Percentiles rank a stretch among this genome's conserved stretches.
These are phyloP conservation scores for Crotalaria pallida DNA, from an alignment of 306 rosid species.

Conservation along the genomic window DNA sequence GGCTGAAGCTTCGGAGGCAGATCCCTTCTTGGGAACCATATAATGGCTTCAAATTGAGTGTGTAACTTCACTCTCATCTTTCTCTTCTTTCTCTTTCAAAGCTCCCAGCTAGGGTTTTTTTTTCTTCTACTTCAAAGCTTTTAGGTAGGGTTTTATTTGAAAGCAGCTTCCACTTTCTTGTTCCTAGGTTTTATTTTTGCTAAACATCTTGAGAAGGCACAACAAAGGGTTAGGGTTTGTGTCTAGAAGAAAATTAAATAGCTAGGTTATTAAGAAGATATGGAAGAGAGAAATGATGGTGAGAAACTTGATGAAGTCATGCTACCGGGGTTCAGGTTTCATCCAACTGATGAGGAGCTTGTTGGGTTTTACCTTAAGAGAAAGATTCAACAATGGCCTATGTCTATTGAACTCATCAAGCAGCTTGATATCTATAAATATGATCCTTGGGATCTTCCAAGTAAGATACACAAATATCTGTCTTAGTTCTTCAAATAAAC, in stretches of 20 bases:
- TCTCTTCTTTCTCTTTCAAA: slow-evolving; percentile 19
- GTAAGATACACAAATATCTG: slow-evolving; percentile 34
- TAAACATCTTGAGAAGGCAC: background rate
- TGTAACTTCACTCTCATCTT: slow-evolving; percentile 31
- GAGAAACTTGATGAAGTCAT: slow-evolving; percentile 73
- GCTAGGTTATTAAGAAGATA: slow-evolving; percentile 22
- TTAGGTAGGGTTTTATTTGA: background rate
- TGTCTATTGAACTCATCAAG: slow-evolving; percentile 80
- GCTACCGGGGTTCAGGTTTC: slow-evolving; percentile 94
- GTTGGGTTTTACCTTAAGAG: slow-evolving; percentile 88
- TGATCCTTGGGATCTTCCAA: slow-evolving; percentile 99
- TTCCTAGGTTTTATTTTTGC: background rate
- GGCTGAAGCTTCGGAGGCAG: slow-evolving; percentile 94
- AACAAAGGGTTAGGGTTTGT: background rate
- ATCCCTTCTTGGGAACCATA: slow-evolving; percentile 78
- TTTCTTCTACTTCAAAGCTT: background rate
- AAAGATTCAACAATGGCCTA: slow-evolving; percentile 71
- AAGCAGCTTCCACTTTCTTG: slow-evolving; percentile 8
- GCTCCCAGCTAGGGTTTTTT: slow-evolving; percentile 26
- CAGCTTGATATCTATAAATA: slow-evolving; percentile 89
- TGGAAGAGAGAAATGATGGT: slow-evolving; percentile 32
- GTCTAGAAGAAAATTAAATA: background rate
- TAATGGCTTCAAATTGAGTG: slow-evolving; percentile 58
- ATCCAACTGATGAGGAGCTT: slow-evolving; percentile 97
- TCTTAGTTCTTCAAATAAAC: background rate